phyloP scores from a whole-genome alignment of 2,329 filamentous ascomycete genomes.

The Cordyceps pruinosa region DNA sequence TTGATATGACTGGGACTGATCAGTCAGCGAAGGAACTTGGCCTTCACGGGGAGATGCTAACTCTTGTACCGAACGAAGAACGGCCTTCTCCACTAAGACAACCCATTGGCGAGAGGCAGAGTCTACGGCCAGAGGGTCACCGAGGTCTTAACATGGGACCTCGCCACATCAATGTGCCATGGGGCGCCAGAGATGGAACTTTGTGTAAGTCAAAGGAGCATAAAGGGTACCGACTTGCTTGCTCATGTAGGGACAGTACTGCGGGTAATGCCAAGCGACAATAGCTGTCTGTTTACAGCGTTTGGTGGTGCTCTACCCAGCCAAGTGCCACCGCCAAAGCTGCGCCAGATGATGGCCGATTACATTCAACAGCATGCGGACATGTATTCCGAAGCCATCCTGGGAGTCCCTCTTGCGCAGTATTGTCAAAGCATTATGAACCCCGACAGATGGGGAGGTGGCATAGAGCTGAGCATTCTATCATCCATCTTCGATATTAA shows the following conservation, averaged over 20 bases:
- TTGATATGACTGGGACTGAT: conserved; percentile 51
- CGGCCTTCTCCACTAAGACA: conserved; percentile 14
- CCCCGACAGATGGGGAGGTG: conserved; percentile 81
- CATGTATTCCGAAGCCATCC: conserved; percentile 66
- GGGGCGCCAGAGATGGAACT: conserved; percentile 44
- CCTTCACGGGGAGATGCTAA: conserved; percentile 44
- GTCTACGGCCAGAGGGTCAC: conserved; percentile 6
- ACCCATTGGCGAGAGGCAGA: neutral
- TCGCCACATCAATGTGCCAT: conserved; percentile 35
- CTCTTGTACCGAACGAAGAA: conserved; percentile 38
- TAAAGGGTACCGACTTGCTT: neutral
- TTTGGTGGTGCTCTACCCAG: conserved; percentile 72
- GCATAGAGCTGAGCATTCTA: conserved; percentile 81
- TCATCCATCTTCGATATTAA: conserved; percentile 80
- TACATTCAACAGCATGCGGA: conserved; percentile 68
- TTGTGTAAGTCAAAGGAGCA: conserved; percentile 32
- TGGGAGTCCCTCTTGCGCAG: conserved; percentile 63
- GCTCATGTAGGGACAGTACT: conserved; percentile 48
- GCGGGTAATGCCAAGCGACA: conserved; percentile 94
- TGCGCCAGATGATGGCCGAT: conserved; percentile 71
- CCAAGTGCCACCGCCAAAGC: conserved; percentile 40
- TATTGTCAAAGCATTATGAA: conserved; percentile 80
- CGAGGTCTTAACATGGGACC: conserved; percentile 1
- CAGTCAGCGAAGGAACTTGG: conserved; percentile 42
- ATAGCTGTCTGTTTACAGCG: conserved; percentile 88